These are phyloP conservation scores for Penicillium brasilianum DNA, from an alignment of 2,329 filamentous ascomycete species.

Conservation along the genomic window DNA sequence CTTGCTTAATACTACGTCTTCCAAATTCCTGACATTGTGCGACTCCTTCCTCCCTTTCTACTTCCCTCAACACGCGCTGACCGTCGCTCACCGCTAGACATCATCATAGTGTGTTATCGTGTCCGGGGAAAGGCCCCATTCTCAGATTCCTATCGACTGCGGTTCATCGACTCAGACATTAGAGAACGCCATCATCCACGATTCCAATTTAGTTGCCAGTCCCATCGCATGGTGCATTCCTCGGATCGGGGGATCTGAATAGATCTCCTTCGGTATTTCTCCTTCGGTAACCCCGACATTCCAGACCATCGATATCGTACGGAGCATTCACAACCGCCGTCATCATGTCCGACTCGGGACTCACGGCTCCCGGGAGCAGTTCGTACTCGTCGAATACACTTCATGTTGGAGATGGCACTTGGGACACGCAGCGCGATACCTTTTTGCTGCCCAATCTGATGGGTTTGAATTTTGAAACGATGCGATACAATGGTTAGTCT, in stretches of 20 bases:
- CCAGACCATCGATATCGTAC: conserved; percentile 41
- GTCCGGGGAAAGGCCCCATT: background rate
- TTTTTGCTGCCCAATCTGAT: conserved; percentile 69
- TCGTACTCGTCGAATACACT: conserved; percentile 66
- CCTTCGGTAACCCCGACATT: conserved; percentile 5
- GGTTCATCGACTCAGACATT: conserved; percentile 4
- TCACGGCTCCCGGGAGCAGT: conserved; percentile 65
- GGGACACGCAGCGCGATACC: conserved; percentile 65
- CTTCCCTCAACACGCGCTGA: background rate
- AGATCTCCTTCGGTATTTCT: conserved; percentile 49
- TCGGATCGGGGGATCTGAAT: conserved; percentile 49
- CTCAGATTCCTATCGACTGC: background rate
- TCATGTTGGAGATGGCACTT: conserved; percentile 70
- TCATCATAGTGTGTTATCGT: background rate
- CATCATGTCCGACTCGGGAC: conserved; percentile 44
- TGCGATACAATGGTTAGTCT: conserved; percentile 67
- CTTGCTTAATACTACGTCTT: background rate
- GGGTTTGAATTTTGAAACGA: conserved; percentile 69
- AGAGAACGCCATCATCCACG: conserved; percentile 10
- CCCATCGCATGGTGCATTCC: conserved; percentile 51
- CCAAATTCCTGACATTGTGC: conserved; percentile 13
- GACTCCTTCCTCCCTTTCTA: conserved; percentile 14
- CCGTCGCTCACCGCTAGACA: conserved; percentile 2
- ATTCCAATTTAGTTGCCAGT: conserved; percentile 21
- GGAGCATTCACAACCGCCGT: conserved; percentile 9